Conservation (phyloP, 305 asterid species). For the Nicotiana rustica region DNA sequence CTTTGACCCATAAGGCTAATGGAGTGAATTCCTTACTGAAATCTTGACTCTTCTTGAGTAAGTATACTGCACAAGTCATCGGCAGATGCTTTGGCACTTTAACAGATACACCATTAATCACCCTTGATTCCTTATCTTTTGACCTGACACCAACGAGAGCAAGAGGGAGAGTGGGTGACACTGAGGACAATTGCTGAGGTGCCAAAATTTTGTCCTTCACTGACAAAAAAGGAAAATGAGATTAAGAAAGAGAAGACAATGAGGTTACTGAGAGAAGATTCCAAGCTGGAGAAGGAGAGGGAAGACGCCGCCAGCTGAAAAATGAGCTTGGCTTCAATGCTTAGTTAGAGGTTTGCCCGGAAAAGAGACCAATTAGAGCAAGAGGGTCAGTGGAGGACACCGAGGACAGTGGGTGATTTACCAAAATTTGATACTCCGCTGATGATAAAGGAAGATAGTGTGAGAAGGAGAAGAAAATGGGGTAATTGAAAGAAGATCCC, state of each 20-base stretch:
- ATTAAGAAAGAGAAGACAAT: neutral
- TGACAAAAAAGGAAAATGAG: neutral
- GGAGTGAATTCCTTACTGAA: no score
- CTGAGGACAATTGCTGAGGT: neutral
- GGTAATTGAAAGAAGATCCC: neutral
- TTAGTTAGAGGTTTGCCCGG: neutral
- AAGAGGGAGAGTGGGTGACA: neutral
- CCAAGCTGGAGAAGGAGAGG: neutral
- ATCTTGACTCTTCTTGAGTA: no score
- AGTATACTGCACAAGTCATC: neutral
- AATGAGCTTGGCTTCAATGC: neutral
- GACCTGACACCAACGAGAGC: neutral
- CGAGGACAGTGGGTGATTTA: neutral
- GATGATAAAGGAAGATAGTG: neutral
- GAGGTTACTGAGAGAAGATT: neutral
- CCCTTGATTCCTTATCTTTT: neutral
- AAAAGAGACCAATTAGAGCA: neutral
- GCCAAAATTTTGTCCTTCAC: neutral
- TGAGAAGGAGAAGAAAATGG: neutral
- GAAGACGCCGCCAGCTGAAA: neutral
- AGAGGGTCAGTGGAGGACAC: neutral
- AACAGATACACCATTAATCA: neutral
- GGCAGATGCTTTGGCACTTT: neutral
- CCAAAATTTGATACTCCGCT: neutral
- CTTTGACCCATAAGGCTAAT: no score